A percentile compares a stretch with the other conserved stretches of the same genome.
These are phyloP conservation scores for Lentinula sp. DNA, from an alignment of 768 basidiomycete genomes.

Conservation along the genomic window DNA sequence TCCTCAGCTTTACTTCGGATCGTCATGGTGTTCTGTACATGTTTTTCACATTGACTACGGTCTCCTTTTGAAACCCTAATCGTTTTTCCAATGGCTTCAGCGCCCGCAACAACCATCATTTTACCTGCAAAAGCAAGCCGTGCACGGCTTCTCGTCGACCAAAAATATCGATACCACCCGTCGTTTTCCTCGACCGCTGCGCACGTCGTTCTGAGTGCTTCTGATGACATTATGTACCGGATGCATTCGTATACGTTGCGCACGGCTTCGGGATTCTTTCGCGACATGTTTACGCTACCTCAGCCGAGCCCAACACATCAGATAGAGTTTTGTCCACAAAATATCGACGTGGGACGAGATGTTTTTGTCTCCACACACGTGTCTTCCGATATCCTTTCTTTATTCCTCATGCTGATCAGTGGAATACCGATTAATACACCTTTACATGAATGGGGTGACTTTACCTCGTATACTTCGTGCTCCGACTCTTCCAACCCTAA, in stretches of 20 bases:
- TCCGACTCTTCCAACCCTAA: conserved; percentile 11
- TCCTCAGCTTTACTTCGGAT: background rate
- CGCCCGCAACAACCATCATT: background rate
- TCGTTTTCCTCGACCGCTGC: conserved; percentile 12
- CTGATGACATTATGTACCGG: conserved; percentile 35
- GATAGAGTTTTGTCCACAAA: background rate
- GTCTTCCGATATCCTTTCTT: background rate
- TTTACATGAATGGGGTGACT: background rate
- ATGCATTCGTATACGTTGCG: conserved; percentile 44
- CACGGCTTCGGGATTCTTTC: conserved; percentile 46
- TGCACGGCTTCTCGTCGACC: background rate
- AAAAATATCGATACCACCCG: conserved; percentile 5
- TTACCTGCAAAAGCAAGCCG: background rate
- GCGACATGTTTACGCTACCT: conserved; percentile 44
- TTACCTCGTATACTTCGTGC: background rate
- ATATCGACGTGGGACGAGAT: background rate
- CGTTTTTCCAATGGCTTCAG: background rate
- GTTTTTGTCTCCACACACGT: conserved; percentile 1
- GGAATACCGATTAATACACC: conserved; percentile 1
- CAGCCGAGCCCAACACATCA: conserved; percentile 11
- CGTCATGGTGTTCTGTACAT: background rate
- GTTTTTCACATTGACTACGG: background rate
- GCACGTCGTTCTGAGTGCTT: conserved; percentile 15
- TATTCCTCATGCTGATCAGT: conserved; percentile 5
- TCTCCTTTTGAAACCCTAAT: background rate